Evolutionary conservation across 805 yeast genomes (phyloP).

Genomic region (Starmerella sp.): DNA sequence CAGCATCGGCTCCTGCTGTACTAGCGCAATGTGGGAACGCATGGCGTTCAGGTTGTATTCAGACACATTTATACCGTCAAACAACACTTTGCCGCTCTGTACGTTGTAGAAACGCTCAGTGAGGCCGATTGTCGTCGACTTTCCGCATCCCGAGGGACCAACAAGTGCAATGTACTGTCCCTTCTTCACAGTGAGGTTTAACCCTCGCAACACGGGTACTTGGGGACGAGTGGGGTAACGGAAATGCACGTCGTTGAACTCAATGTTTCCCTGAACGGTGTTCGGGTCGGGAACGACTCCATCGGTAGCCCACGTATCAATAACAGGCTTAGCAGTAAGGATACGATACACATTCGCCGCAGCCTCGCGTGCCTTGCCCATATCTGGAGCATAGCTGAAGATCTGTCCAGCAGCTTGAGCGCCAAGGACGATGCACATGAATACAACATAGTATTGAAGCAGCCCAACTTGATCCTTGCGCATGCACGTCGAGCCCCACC

Average conservation of each 20-base stretch:
- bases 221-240: constrained; percentile 52
- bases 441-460: constrained; percentile 32
- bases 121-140: constrained; percentile 46
- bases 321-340: constrained; percentile 28
- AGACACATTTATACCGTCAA: constrained; percentile 43
- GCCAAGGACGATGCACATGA: constrained; percentile 32
- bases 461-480: constrained; percentile 26
- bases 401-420: constrained; percentile 35
- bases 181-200: constrained; percentile 39
- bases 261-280: constrained; percentile 39
- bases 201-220: constrained; percentile 40
- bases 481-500: constrained; percentile 35
- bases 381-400: constrained; percentile 35
- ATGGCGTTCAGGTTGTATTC: constrained; percentile 40
- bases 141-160: constrained; percentile 55
- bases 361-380: constrained; percentile 34
- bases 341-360: constrained; percentile 28
- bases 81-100: constrained; percentile 37
- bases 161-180: constrained; percentile 54
- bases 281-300: constrained; percentile 27
- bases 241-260: constrained; percentile 48
- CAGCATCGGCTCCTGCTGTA: constrained; percentile 52
- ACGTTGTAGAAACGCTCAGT: constrained; percentile 42
- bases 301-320: constrained; percentile 27
- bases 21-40: constrained; percentile 44